Conservation (phyloP, 352 stramenopile species). For the Pythium folliculosum region DNA sequence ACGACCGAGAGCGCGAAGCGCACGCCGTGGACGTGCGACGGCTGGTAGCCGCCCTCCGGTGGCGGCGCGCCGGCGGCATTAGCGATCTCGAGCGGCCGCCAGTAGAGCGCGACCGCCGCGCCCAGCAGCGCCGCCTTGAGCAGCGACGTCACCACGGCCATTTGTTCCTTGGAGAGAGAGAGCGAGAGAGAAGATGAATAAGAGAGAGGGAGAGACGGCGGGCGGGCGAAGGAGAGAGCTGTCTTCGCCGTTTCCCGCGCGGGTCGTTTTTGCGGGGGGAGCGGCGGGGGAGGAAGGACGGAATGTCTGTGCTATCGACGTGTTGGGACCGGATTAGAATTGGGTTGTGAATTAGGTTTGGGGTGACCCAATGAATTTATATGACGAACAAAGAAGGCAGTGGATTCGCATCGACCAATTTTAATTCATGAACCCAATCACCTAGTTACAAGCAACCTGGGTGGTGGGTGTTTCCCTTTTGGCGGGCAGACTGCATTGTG, state of each 20-base stretch:
- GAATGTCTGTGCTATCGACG: not conserved
- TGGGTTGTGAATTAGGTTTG: too few relatives aligned
- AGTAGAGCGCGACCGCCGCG: slow-evolving; percentile 47
- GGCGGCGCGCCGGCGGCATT: slow-evolving; percentile 32
- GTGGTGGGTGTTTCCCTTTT: too few relatives aligned
- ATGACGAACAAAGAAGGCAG: too few relatives aligned
- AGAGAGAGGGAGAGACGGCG: not conserved
- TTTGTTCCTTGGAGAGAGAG: not conserved
- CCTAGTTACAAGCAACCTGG: too few relatives aligned
- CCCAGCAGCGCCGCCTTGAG: slow-evolving; percentile 49
- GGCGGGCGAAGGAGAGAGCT: not conserved
- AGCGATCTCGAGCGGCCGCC: slow-evolving; percentile 46
- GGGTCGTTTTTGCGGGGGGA: not conserved
- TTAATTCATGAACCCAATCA: too few relatives aligned
- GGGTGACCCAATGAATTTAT: too few relatives aligned
- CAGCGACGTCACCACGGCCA: slow-evolving; percentile 21
- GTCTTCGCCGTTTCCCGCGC: not conserved
- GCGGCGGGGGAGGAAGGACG: not conserved
- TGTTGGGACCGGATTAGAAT: too few relatives aligned
- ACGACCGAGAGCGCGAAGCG: slow-evolving; percentile 62
- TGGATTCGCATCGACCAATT: too few relatives aligned
- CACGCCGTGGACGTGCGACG: slow-evolving; percentile 42
- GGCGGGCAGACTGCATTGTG: too few relatives aligned
- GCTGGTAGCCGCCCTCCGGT: slow-evolving; percentile 36
- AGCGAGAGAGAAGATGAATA: not conserved